Percentiles rank a stretch among this genome's conserved stretches.
Conservation (phyloP, 176 grass and related monocot genomes). For the Cymbopogon citratus region DNA sequence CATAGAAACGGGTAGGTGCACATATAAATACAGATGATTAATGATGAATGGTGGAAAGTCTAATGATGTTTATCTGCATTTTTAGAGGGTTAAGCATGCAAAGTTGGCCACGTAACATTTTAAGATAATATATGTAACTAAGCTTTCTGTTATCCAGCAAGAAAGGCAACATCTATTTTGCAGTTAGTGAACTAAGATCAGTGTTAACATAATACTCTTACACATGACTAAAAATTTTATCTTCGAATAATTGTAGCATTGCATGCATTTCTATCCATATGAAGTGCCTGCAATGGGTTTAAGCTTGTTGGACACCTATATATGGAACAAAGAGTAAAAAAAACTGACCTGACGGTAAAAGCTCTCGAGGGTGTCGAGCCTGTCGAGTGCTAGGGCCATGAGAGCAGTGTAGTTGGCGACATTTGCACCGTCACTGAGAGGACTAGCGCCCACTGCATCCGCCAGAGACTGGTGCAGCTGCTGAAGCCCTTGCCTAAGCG, state of each 20-base stretch:
- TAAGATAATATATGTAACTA: background rate
- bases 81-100: slow-evolving; percentile 5
- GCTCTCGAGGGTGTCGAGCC: slow-evolving; percentile 66
- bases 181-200: background rate
- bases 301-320: background rate
- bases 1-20: slow-evolving; percentile 3
- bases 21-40: background rate
- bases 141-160: slow-evolving; percentile 18
- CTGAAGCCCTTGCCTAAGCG: slow-evolving; percentile 67
- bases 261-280: background rate
- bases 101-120: slow-evolving; percentile 5
- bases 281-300: background rate
- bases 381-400: slow-evolving; percentile 63
- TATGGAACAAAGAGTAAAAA: background rate
- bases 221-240: background rate
- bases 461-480: slow-evolving; percentile 66
- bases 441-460: slow-evolving; percentile 48
- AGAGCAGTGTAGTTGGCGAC: slow-evolving; percentile 52
- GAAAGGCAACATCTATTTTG: background rate
- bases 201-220: background rate
- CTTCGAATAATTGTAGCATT: background rate
- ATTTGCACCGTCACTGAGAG: slow-evolving; percentile 38
- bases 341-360: slow-evolving; percentile 72
- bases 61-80: slow-evolving; percentile 33
- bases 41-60: slow-evolving; percentile 37